Evolutionary conservation across 2,329 filamentous ascomycete genomes (phyloP), one percentile per base, ranked within the genome.

Genomic region (Phialocephala subalpina): DNA sequence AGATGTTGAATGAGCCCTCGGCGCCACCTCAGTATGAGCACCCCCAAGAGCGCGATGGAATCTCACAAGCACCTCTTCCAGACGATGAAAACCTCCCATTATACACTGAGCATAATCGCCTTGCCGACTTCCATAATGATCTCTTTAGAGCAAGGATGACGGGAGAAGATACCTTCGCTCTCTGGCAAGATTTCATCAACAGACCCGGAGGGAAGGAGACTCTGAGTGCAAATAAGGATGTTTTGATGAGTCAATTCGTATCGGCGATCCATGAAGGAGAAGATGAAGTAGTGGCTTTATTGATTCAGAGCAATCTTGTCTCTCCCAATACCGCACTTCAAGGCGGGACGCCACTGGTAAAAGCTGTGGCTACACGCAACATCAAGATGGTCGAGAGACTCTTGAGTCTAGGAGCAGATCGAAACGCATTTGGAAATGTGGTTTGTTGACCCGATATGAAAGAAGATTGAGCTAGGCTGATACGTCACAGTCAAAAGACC

Each of bases 331-430:
- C 67, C 8, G 52, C 49, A 38, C 11, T 36, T 1, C 14, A 40
- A 2, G 59, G 55, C 6, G 55, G 67, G 33, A 70, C 67, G 1
- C 64, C 67, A 14, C 35, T 70, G 3, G 29, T 70, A 3, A 35
- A 22, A 14, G 68, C 68, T 20, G 49, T 69, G 12, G 49, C 40
- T 9, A 47, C 33, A 14, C 67, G 55, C 16, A 67, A 69, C 57
- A 33, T 65, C 8, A 33, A 36, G 16, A 53, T 69, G 27, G 65
- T 66, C 14, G 35, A 62, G 47, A 52, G 61, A 7, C 45, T 70
- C 3, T 25, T 70, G 9, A 45, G 64, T 22, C 35, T 62, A 1
- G 68, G 68, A 52, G 68, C 67, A 12, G 65, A 69, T 7, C 36
- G 20, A 9, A 57, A 70, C 40, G 65, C 45, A 2, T 65, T 65